Conservation (phyloP, 2,329 filamentous ascomycete genomes). For the Amauroascus verrucosus region DNA sequence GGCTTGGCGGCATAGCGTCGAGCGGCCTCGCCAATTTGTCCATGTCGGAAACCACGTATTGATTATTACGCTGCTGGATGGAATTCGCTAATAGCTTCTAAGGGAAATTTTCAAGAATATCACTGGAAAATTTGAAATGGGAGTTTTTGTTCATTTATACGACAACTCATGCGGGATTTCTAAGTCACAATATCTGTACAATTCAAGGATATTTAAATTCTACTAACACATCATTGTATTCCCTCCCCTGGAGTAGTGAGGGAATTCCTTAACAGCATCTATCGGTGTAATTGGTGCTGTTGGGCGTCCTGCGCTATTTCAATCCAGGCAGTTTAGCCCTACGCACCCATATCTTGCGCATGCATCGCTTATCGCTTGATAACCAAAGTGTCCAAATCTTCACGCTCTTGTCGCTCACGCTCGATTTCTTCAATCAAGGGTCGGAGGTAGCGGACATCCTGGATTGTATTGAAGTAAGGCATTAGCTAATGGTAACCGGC, state of each 20-base stretch:
- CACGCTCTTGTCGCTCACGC: conserved; percentile 55
- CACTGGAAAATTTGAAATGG: background rate
- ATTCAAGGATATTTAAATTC: conserved; percentile 3
- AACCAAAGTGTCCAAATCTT: conserved; percentile 57
- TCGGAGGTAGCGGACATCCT: conserved; percentile 58
- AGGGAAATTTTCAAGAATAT: background rate
- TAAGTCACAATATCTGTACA: conserved; percentile 10
- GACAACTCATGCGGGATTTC: background rate
- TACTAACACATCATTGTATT: background rate
- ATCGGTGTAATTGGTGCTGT: too few species aligned
- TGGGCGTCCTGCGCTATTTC: background rate
- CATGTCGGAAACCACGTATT: too few species aligned
- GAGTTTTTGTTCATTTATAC: conserved; percentile 3
- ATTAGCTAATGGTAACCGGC: conserved; percentile 18
- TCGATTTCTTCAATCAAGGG: conserved; percentile 60
- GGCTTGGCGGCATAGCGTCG: background rate
- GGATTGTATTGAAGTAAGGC: conserved; percentile 17
- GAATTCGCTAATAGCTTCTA: too few species aligned
- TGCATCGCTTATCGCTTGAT: conserved; percentile 33
- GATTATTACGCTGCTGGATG: too few species aligned
- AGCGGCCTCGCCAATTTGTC: background rate
- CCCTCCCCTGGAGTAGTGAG: background rate
- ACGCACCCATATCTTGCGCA: background rate
- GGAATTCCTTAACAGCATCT: background rate
- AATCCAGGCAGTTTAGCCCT: background rate